A percentile compares a stretch with the other conserved stretches of the same genome.
Conservation (phyloP, 2,329 filamentous ascomycete species). For the Conoideocrella luteorostrata region DNA sequence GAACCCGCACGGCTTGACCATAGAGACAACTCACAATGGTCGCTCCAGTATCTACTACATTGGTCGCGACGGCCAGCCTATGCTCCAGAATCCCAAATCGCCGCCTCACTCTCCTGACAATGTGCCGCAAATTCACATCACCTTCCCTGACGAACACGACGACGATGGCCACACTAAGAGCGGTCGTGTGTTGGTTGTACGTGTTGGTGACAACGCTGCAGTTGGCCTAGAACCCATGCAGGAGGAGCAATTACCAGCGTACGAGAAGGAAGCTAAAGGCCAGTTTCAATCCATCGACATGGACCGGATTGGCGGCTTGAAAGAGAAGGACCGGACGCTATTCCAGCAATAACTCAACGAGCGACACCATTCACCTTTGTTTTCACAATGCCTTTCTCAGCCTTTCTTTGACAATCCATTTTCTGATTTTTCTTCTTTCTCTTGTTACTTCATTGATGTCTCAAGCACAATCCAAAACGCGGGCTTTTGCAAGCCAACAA, state of each 20-base stretch:
- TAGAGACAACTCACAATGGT: conserved; percentile 48
- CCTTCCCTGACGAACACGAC: conserved; percentile 93
- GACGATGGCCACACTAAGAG: conserved; percentile 73
- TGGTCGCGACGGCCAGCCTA: conserved; percentile 67
- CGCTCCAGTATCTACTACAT: conserved; percentile 69
- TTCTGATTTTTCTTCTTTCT: conserved; percentile 6
- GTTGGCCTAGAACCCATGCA: conserved; percentile 86
- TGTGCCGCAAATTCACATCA: conserved; percentile 94
- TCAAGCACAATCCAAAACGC: background rate
- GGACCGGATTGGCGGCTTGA: conserved; percentile 86
- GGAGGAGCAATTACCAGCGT: conserved; percentile 75
- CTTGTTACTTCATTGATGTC: conserved; percentile 1
- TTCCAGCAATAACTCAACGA: conserved; percentile 26
- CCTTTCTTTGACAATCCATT: conserved; percentile 5
- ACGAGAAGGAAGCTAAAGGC: conserved; percentile 71
- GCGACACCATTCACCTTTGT: conserved; percentile 9
- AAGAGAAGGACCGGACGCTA: conserved; percentile 66
- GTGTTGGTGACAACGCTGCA: conserved; percentile 77
- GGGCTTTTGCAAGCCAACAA: background rate
- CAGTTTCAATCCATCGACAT: conserved; percentile 93
- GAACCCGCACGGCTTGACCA: conserved; percentile 50
- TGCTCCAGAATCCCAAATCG: conserved; percentile 68
- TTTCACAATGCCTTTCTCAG: conserved; percentile 7
- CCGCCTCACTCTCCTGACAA: conserved; percentile 74
- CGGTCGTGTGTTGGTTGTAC: conserved; percentile 84